Conservation (phyloP, 2,329 filamentous ascomycete genomes). For the Penicillium sp. region DNA sequence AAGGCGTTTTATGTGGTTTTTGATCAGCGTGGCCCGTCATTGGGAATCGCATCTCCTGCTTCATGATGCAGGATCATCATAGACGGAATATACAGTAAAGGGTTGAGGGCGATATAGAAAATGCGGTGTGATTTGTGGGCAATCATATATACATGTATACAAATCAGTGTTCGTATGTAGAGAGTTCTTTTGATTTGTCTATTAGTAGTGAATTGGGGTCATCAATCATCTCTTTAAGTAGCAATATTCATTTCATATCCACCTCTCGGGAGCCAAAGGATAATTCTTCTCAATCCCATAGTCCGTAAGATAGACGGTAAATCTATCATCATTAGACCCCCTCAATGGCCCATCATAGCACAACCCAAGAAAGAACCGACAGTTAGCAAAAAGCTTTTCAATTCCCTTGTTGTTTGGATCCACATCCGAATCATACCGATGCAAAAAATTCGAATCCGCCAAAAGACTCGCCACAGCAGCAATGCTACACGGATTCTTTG, state of each 20-base stretch:
- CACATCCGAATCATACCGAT: neutral
- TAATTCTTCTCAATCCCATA: neutral
- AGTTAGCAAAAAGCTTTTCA: neutral
- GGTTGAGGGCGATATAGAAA: neutral
- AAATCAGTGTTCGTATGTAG: too few relatives aligned
- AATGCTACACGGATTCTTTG: slow-evolving; percentile 14
- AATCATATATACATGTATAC: neutral
- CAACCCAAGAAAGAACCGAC: neutral
- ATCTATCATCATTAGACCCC: neutral
- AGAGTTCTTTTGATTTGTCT: too few relatives aligned
- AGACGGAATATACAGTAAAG: neutral
- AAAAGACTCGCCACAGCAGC: slow-evolving; percentile 11
- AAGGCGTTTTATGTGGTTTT: slow-evolving; percentile 63
- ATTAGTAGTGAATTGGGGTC: neutral
- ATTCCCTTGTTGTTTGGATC: neutral
- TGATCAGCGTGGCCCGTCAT: slow-evolving; percentile 48
- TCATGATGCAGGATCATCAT: slow-evolving; percentile 13
- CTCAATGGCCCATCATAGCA: slow-evolving; percentile 1
- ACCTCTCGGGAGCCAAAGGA: neutral
- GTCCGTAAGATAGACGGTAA: neutral
- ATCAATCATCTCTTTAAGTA: neutral
- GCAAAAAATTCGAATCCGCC: slow-evolving; percentile 6
- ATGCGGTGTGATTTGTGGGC: neutral
- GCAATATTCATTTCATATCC: neutral
- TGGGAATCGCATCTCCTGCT: slow-evolving; percentile 53